These are phyloP conservation scores for Peronospora belbahrii DNA, from an alignment of 352 stramenopile species.

Conservation along the genomic window DNA sequence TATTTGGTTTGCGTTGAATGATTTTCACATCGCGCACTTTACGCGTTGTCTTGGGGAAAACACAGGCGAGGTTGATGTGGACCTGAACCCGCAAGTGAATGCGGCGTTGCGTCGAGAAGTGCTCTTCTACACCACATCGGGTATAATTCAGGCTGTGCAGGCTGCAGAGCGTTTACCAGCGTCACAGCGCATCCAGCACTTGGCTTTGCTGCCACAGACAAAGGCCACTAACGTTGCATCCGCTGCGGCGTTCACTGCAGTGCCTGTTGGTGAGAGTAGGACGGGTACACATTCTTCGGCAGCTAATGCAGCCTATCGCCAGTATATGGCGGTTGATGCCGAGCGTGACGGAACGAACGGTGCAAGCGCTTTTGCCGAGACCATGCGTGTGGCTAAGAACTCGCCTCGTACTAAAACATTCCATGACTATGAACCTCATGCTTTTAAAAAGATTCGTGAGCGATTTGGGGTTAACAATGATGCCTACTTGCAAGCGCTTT, in stretches of 20 bases:
- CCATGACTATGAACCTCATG: conserved; percentile 82
- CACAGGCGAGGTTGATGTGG: conserved; percentile 61
- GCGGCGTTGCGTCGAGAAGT: conserved; percentile 79
- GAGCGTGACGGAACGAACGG: conserved; percentile 21
- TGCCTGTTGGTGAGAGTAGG: conserved; percentile 25
- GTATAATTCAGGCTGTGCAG: conserved; percentile 84
- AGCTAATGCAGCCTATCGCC: conserved; percentile 43
- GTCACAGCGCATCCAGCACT: conserved; percentile 75
- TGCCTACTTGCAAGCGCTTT: conserved; percentile 74
- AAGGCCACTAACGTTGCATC: conserved; percentile 31
- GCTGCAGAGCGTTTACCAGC: conserved; percentile 63
- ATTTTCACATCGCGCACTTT: conserved; percentile 76
- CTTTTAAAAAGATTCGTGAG: conserved; percentile 86
- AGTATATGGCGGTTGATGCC: conserved; percentile 39
- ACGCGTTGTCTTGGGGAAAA: conserved; percentile 51
- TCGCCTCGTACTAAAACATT: conserved; percentile 79
- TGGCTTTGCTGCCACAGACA: conserved; percentile 73
- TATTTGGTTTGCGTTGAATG: conserved; percentile 85
- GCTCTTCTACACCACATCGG: conserved; percentile 87
- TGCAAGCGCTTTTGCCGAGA: conserved; percentile 59
- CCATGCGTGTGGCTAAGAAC: conserved; percentile 61
- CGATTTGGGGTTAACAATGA: conserved; percentile 82
- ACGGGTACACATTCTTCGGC: conserved; percentile 22
- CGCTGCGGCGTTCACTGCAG: conserved; percentile 17
- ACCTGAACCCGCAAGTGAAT: conserved; percentile 86